Evolutionary conservation across 345 rosid genomes (phyloP).

Genomic region (Noccaea bulbosa): DNA sequence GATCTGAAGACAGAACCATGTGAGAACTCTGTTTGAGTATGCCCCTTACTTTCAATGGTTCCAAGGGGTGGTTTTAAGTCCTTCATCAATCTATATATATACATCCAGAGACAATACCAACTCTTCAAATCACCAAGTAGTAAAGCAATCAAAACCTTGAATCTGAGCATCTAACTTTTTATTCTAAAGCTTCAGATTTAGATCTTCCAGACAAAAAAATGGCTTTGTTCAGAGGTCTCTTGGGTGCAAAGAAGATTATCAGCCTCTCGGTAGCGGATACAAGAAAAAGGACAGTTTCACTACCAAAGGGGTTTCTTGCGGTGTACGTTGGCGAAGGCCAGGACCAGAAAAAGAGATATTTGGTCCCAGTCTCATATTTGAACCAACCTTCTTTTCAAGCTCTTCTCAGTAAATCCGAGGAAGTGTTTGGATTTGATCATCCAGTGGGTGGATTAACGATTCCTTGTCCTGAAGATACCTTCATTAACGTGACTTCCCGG

Average conservation of each 20-base stretch:
- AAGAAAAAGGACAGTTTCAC: conserved; percentile 4
- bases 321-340: conserved; percentile 54
- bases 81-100: conserved; percentile 23
- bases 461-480: conserved; percentile 52
- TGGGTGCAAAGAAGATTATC: conserved; percentile 25
- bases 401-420: conserved; percentile 49
- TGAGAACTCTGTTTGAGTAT: not conserved
- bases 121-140: conserved; percentile 13
- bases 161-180: conserved; percentile 3
- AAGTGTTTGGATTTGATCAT: conserved; percentile 55
- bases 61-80: not conserved
- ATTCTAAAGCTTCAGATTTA: conserved; percentile 2
- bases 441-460: conserved; percentile 55
- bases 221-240: conserved; percentile 21
- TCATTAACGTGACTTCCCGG: conserved; percentile 43
- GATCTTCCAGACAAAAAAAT: conserved; percentile 4
- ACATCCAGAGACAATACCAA: conserved; percentile 19
- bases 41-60: conserved; percentile 1
- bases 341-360: conserved; percentile 44
- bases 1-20: conserved; percentile 30
- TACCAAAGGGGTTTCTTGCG: conserved; percentile 47
- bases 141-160: conserved; percentile 5
- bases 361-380: conserved; percentile 50
- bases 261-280: conserved; percentile 35
- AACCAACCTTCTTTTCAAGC: conserved; percentile 50